A percentile compares a stretch with the other conserved stretches of the same genome.
These are phyloP conservation scores for Trametes polyzona DNA, from an alignment of 1,284 basidiomycete species.

Conservation along the genomic window DNA sequence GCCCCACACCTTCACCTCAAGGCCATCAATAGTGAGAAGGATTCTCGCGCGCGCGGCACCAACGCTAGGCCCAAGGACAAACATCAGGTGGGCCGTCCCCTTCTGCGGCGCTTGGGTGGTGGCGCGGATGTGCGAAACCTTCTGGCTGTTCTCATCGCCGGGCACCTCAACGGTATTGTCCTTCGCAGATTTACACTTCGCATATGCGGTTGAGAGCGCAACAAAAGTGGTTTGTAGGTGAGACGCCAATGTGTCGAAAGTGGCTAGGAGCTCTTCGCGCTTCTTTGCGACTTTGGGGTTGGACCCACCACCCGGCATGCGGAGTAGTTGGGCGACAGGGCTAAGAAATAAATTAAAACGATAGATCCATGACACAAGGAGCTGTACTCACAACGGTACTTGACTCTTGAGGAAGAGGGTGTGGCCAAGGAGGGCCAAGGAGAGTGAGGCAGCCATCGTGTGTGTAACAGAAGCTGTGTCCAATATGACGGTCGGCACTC, in stretches of 20 bases:
- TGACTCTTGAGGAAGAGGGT: conserved; percentile 76
- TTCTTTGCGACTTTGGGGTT: conserved; percentile 57
- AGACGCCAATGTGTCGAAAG: conserved; percentile 71
- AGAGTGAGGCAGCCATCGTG: conserved; percentile 61
- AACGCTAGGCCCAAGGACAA: conserved; percentile 67
- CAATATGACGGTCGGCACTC: conserved; percentile 49
- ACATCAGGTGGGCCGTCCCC: conserved; percentile 52
- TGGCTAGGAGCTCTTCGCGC: conserved; percentile 58
- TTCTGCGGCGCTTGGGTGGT: background rate
- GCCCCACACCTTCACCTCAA: conserved; percentile 63
- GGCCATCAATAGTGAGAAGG: conserved; percentile 62
- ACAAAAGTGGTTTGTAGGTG: conserved; percentile 75
- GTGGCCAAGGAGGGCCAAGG: conserved; percentile 63
- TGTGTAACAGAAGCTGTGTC: conserved; percentile 55
- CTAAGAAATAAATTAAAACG: conserved; percentile 38
- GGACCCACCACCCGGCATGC: conserved; percentile 45
- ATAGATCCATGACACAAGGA: background rate
- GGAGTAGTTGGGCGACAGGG: conserved; percentile 63
- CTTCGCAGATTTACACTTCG: conserved; percentile 39
- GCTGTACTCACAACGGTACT: conserved; percentile 66
- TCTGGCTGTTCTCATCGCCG: conserved; percentile 3
- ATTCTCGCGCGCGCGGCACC: conserved; percentile 61
- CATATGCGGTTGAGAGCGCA: conserved; percentile 63
- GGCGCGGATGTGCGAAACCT: background rate
- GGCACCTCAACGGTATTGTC: background rate